phyloP scores from a whole-genome alignment of 495 filamentous ascomycete genomes.

The Neurospora tetraspora region DNA sequence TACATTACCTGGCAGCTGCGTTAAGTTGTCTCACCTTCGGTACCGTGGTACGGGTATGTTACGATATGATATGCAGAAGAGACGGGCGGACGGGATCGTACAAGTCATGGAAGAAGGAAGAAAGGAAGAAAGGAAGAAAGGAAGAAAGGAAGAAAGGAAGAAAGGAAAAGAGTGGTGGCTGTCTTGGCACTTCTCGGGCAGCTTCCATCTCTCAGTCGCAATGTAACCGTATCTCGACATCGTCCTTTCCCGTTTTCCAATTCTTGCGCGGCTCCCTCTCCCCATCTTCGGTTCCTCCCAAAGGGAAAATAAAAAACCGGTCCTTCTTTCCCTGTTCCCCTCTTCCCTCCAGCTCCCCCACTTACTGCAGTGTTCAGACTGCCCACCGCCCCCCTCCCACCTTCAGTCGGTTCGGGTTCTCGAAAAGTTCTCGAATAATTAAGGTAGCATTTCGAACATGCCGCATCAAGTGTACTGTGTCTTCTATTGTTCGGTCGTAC shows the following conservation, averaged over 20 bases:
- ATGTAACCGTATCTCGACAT: background rate
- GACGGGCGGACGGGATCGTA: background rate
- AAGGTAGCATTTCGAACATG: background rate
- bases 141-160: background rate
- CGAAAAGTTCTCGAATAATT: background rate
- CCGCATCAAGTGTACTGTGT: background rate
- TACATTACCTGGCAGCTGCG: background rate
- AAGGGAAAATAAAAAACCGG: too few species aligned
- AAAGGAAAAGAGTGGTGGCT: background rate
- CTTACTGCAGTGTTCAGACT: too few species aligned
- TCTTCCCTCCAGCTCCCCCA: background rate
- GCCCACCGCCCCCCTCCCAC: too few species aligned
- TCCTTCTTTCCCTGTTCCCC: background rate
- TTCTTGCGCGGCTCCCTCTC: background rate
- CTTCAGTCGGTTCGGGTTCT: too few species aligned
- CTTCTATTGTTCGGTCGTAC: background rate
- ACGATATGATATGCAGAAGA: background rate
- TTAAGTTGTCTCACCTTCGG: background rate
- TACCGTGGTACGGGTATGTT: background rate
- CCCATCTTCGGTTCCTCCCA: background rate
- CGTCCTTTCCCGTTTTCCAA: background rate
- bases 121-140: background rate
- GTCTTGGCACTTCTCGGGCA: background rate
- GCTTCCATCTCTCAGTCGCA: background rate
- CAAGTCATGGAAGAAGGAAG: background rate